Conservation (phyloP, 495 filamentous ascomycete genomes). For the Ramalina intermedia region DNA sequence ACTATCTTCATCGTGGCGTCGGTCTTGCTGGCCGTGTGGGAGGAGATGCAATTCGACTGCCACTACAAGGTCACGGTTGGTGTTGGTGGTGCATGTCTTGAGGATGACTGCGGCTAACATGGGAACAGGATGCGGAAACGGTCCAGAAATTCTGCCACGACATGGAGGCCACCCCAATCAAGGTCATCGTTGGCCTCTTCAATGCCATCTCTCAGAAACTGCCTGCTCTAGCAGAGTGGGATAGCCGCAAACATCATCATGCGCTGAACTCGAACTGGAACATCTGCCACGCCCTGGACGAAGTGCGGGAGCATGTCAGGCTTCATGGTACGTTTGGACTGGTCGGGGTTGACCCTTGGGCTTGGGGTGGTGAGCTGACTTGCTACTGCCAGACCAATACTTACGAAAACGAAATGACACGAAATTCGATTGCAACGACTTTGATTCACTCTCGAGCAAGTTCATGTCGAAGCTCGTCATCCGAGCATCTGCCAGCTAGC, state of each 20-base stretch:
- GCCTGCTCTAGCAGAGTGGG: conserved; percentile 81
- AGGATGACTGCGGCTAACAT: background rate
- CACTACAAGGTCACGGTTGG: conserved; percentile 68
- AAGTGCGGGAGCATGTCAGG: conserved; percentile 74
- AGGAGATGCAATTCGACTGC: conserved; percentile 94
- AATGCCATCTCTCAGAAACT: conserved; percentile 90
- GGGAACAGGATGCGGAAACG: conserved; percentile 45
- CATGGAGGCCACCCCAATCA: conserved; percentile 87
- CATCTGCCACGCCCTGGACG: conserved; percentile 86
- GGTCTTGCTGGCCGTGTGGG: conserved; percentile 83
- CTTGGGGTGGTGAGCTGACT: conserved; percentile 14
- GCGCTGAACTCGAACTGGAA: conserved; percentile 74
- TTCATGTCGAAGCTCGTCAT: conserved; percentile 89
- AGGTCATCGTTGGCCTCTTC: conserved; percentile 88
- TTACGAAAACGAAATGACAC: conserved; percentile 40
- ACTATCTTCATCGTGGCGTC: conserved; percentile 92
- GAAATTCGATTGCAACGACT: conserved; percentile 77
- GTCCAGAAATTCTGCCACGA: conserved; percentile 87
- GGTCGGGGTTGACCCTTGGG: background rate
- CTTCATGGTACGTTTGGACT: conserved; percentile 59
- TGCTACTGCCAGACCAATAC: conserved; percentile 36
- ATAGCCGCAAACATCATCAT: conserved; percentile 73
- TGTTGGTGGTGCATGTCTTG: too few relatives aligned
- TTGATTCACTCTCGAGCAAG: conserved; percentile 88
- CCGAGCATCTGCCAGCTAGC: conserved; percentile 56